phyloP scores from a whole-genome alignment of 441 rosid genomes.

The Theobroma grandiflorum region DNA sequence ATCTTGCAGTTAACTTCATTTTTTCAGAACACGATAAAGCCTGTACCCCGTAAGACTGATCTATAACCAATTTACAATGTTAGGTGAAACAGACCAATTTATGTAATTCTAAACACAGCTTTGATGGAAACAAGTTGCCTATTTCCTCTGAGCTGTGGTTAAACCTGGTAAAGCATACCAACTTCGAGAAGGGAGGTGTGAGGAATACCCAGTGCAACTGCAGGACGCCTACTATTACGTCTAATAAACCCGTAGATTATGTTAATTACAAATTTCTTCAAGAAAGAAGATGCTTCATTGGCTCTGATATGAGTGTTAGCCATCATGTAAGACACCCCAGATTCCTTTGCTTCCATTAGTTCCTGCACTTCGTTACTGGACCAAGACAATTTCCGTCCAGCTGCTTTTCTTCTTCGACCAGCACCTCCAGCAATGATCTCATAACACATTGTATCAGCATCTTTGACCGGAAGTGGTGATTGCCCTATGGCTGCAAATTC shows the following conservation, averaged over 20 bases:
- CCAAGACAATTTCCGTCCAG: conserved; percentile 18
- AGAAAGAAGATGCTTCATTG: conserved; percentile 35
- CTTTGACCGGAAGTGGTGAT: conserved; percentile 11
- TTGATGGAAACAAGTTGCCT: background rate
- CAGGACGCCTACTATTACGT: conserved; percentile 50
- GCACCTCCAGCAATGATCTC: conserved; percentile 12
- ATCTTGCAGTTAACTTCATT: background rate
- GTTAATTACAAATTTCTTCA: conserved; percentile 47
- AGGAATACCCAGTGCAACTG: conserved; percentile 45
- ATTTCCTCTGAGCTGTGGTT: background rate
- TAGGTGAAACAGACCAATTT: background rate
- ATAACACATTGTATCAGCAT: background rate
- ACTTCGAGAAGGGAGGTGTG: conserved; percentile 48
- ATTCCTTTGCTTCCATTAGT: conserved; percentile 43
- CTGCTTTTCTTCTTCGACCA: conserved; percentile 20
- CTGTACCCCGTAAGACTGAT: background rate
- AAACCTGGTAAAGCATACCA: conserved; percentile 53
- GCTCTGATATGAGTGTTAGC: conserved; percentile 47
- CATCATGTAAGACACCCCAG: conserved; percentile 51
- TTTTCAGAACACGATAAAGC: background rate
- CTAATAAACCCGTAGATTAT: conserved; percentile 47
- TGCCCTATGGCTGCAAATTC: background rate
- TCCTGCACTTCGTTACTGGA: conserved; percentile 39
- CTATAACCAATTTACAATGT: background rate
- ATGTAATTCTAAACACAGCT: background rate